Base-by-base conservation (phyloP, 176 grass and related monocot genomes). In the Zizania latifolia region DNA sequence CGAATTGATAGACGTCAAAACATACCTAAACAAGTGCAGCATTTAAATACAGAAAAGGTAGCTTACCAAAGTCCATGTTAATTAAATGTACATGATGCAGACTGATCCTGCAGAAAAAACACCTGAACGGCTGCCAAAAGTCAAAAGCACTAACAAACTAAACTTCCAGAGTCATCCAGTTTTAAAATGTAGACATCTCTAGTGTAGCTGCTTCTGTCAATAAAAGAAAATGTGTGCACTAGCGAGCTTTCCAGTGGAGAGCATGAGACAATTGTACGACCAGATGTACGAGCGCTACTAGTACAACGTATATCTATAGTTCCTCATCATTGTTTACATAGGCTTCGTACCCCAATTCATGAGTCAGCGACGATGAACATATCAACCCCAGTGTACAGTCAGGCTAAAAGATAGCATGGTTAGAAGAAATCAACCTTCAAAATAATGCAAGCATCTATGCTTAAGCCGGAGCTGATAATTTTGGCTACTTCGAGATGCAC, bases 341-440 rank as follows among this genome's bases (percentile, higher is more conserved):
- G 50, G 51, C 59, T 59, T 78, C 74, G 48, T 50, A 64, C 24
- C 43, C 30, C 19, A 77, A 24, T 28, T 58, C 31, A 65, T 15
- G 5, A 82, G 45, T 71, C 29, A 72, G 58, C 23, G 6, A 68
- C 14, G 68, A 78, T 41, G 24, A 75, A 19, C 11, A 59, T 22
- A 32, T 72, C 57, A 59, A 48, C 59, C 79, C 22, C 38, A 82
- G 44, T 68, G 55, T 53, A 57, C 36, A 61, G 61, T 72, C 85
- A 74, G 33, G 12, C 15, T 35, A 67, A 40, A 59, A 79, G 53
- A 61, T 87, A 73, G 32, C 19, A 59, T 68, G 53, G 75, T 83
- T 83, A 88, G 75, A 83, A 29, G 59, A 74, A 69, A 68, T 83
- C 35, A 56, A 44, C 62, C 58, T 60, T 40, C 62, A 43, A 62